A percentile compares a stretch with the other conserved stretches of the same genome.
These are phyloP conservation scores for Austroboletus novae-zelandiae DNA, from an alignment of 1,284 basidiomycete species.

Conservation along the genomic window DNA sequence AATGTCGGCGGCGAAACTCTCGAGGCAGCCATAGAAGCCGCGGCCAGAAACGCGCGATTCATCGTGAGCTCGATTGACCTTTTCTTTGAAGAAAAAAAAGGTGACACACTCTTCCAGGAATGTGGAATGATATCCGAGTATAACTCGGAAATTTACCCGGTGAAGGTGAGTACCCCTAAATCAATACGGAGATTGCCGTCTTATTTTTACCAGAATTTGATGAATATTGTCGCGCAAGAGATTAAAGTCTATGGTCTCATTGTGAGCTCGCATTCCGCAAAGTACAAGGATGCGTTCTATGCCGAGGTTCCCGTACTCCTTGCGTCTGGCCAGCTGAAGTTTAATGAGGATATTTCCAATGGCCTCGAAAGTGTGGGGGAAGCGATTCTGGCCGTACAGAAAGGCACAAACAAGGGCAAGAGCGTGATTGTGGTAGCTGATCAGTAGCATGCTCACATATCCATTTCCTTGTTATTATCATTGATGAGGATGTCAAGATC, in stretches of 20 bases:
- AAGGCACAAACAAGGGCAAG: slow-evolving; percentile 11
- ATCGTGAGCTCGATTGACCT: slow-evolving; percentile 11
- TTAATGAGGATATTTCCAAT: slow-evolving; percentile 10
- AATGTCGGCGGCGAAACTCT: slow-evolving; percentile 69
- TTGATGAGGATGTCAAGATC: too few relatives aligned
- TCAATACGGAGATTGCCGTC: not conserved
- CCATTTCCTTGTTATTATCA: too few relatives aligned
- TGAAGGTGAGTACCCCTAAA: slow-evolving; percentile 5
- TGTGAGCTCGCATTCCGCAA: not conserved
- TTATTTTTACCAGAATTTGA: slow-evolving; percentile 4
- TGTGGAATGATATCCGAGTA: slow-evolving; percentile 23
- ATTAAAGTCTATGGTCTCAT: slow-evolving; percentile 10
- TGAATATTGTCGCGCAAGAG: slow-evolving; percentile 5
- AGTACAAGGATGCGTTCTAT: slow-evolving; percentile 11
- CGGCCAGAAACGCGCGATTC: slow-evolving; percentile 53
- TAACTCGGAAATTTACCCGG: slow-evolving; percentile 7
- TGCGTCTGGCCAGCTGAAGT: slow-evolving; percentile 9
- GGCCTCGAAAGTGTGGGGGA: slow-evolving; percentile 16
- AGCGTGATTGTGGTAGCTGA: slow-evolving; percentile 13
- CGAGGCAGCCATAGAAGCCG: slow-evolving; percentile 53
- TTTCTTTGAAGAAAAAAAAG: slow-evolving; percentile 10
- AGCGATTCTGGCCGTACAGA: slow-evolving; percentile 8
- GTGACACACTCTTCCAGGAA: slow-evolving; percentile 5
- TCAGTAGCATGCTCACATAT: not conserved
- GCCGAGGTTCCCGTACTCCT: slow-evolving; percentile 7